Evolutionary conservation across 768 basidiomycete species (phyloP).

Genomic region (Mycena capillaripes): DNA sequence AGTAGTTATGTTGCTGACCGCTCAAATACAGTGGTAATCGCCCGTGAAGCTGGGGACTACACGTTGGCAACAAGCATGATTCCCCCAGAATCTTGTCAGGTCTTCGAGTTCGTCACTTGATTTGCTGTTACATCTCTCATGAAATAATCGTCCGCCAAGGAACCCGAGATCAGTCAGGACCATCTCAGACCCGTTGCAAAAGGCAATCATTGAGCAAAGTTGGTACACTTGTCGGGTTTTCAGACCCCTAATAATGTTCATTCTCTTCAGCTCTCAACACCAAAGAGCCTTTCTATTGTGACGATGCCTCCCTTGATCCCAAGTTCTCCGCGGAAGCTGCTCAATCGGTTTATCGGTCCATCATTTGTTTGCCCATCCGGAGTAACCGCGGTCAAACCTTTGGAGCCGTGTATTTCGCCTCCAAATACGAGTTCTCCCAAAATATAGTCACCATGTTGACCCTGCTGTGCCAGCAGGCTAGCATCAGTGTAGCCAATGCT

Average conservation of each 20-base stretch:
- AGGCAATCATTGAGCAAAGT: constrained; percentile 79
- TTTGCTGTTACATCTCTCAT: background rate
- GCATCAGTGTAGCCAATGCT: constrained; percentile 82
- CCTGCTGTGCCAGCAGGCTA: constrained; percentile 79
- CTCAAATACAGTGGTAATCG: constrained; percentile 66
- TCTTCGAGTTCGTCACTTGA: constrained; percentile 69
- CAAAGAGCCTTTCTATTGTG: constrained; percentile 71
- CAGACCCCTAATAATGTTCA: constrained; percentile 1
- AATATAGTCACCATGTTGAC: constrained; percentile 74
- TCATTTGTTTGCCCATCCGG: constrained; percentile 79
- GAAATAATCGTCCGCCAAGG: constrained; percentile 48
- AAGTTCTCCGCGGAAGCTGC: constrained; percentile 79
- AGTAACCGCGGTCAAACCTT: constrained; percentile 84
- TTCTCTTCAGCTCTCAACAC: constrained; percentile 68
- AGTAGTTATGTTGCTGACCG: background rate
- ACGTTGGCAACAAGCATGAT: constrained; percentile 77
- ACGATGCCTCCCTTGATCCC: constrained; percentile 74
- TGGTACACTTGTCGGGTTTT: constrained; percentile 35
- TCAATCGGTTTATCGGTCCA: constrained; percentile 70
- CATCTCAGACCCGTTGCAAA: constrained; percentile 73
- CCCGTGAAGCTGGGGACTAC: constrained; percentile 79
- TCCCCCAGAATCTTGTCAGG: constrained; percentile 71
- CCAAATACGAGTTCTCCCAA: constrained; percentile 73
- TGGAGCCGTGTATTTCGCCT: constrained; percentile 77
- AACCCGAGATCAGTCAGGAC: constrained; percentile 72